These are phyloP conservation scores for Schizonepeta tenuifolia DNA, from an alignment of 257 asterid species.

Conservation along the genomic window DNA sequence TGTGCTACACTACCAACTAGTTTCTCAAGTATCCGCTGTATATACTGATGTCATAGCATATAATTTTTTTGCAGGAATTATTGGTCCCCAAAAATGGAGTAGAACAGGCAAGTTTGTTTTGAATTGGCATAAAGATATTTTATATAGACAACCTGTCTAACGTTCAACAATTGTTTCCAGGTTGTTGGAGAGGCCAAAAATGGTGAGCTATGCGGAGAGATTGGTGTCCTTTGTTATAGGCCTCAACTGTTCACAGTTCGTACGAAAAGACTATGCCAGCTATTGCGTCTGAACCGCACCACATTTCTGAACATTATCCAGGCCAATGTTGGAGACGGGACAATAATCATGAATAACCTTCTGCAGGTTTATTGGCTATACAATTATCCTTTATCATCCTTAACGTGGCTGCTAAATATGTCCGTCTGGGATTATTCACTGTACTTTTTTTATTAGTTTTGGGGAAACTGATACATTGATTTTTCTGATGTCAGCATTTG, in stretches of 20 bases:
- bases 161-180: constrained; percentile 54
- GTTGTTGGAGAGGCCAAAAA: constrained; percentile 79
- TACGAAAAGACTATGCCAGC: constrained; percentile 78
- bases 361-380: constrained; percentile 53
- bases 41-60: background rate
- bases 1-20: background rate
- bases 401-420: background rate
- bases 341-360: constrained; percentile 90
- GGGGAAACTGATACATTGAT: background rate
- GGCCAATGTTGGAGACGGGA: constrained; percentile 94
- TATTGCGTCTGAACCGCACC: constrained; percentile 79
- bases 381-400: background rate
- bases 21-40: background rate
- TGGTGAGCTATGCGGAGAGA: constrained; percentile 90
- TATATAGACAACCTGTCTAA: background rate
- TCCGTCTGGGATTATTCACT: background rate
- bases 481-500: constrained; percentile 63
- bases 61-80: constrained; percentile 47
- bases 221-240: constrained; percentile 92
- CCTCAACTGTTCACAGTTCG: constrained; percentile 94
- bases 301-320: constrained; percentile 79
- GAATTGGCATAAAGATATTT: background rate
- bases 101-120: constrained; percentile 69
- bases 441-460: background rate
- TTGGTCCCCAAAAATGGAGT: constrained; percentile 51